Conservation (phyloP, 352 stramenopile species). For the Pseudoperonospora humuli region DNA sequence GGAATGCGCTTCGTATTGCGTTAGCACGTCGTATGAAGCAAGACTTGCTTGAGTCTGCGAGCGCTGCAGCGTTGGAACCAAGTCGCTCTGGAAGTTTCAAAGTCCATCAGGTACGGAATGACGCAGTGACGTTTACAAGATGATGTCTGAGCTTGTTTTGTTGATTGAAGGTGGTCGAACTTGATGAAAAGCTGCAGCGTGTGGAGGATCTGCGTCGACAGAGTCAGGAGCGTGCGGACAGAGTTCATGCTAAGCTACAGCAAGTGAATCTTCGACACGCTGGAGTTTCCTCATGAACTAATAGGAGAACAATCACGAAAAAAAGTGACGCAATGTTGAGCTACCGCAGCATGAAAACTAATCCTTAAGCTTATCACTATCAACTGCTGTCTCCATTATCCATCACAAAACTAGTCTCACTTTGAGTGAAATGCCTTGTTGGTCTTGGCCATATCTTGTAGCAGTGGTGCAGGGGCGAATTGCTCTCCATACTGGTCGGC, state of each 20-base stretch:
- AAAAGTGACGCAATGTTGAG: not conserved
- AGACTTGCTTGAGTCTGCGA: too few species aligned
- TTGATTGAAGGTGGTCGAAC: too few species aligned
- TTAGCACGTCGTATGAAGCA: constrained; percentile 59
- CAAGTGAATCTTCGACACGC: too few species aligned
- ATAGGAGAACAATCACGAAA: not conserved
- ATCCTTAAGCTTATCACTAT: not conserved
- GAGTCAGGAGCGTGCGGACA: too few species aligned
- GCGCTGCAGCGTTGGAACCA: too few species aligned
- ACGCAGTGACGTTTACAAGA: too few species aligned
- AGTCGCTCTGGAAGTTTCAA: too few species aligned
- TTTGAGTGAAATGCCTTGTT: constrained; percentile 96
- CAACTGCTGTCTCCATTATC: not conserved
- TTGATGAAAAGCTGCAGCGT: too few species aligned
- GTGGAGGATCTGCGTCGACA: too few species aligned
- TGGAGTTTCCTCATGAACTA: constrained; percentile 86
- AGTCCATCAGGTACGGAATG: too few species aligned
- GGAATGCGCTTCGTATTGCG: constrained; percentile 62
- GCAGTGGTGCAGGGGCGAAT: constrained; percentile 92
- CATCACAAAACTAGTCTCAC: constrained; percentile 20
- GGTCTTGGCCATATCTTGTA: constrained; percentile 95
- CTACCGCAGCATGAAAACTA: not conserved
- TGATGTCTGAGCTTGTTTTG: too few species aligned
- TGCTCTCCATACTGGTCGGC: constrained; percentile 93
- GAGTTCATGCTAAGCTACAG: too few species aligned